Evolutionary conservation across 2,329 filamentous ascomycete genomes (phyloP), one percentile per base, ranked within the genome.

Genomic region (Hypoxylon sp.): DNA sequence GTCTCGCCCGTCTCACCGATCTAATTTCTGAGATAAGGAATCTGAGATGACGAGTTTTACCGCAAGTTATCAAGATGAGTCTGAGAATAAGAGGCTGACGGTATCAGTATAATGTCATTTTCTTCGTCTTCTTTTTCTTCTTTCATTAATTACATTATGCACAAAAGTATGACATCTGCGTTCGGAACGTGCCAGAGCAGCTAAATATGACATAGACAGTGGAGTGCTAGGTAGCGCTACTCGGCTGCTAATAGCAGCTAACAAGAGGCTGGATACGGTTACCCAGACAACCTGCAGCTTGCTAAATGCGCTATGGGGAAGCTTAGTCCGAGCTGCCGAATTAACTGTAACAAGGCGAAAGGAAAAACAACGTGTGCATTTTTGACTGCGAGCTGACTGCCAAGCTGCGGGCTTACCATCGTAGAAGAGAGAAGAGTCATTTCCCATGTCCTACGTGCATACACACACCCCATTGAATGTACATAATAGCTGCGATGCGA

Each of bases 141-240:
- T 24, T 18, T 20, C 3, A 10, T n/a, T 24, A 24, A n/a, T 11
- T 35, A 24, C 47, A 37, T 46, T 21, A 33, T 5, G 29, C 11
- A 7, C n/a, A n/a, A n/a, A n/a, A n/a, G n/a, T n/a, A n/a, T n/a
- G n/a, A n/a, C n/a, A 35, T 47, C 52, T 60, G 53, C 54, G 45
- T 54, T 58, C 58, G 48, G 53, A 50, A 57, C 53, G 35, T 51
- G 47, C 23, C 42, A 24, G 52, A 52, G 55, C n/a, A n/a, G n/a
- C n/a, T n/a, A n/a, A n/a, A n/a, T n/a, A 40, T 55, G 55, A 43
- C 24, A 62, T 52, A 7, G 37, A 35, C 9, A 55, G 45, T 59
- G 59, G 59, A 31, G 31, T 35, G n/a, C 10, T 31, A 29, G 43
- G 2, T 17, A 26, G 59, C 55, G 59, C 59, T n/a, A n/a, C n/a